These are phyloP conservation scores for Rhytidiadelphus loreus DNA, from an alignment of 225 moss, liverwort and hornwort genomes.

Conservation along the genomic window DNA sequence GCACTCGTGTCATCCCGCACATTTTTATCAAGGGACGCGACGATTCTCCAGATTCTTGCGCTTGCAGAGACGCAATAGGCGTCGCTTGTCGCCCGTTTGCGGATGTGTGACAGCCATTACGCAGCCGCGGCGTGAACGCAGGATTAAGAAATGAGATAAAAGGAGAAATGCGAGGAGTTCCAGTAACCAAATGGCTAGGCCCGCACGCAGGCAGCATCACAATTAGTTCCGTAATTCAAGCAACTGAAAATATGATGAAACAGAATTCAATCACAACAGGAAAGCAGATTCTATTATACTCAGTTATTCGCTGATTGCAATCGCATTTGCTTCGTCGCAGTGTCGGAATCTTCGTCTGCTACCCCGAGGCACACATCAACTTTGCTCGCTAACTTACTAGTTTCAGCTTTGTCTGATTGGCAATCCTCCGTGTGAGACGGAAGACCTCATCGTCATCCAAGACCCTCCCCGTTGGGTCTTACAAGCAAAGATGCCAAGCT, in stretches of 20 bases:
- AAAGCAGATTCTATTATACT: not conserved
- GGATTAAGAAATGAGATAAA: not conserved
- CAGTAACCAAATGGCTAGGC: not conserved
- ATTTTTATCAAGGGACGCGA: constrained; percentile 46
- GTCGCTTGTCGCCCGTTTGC: not conserved
- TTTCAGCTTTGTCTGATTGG: not conserved
- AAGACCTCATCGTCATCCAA: not conserved
- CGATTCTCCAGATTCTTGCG: not conserved
- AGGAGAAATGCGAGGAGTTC: not conserved
- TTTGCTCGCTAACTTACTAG: not conserved
- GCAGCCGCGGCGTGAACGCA: not conserved
- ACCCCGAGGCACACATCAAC: not conserved
- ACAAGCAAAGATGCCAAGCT: not conserved
- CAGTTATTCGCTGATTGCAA: not conserved
- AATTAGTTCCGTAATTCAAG: not conserved
- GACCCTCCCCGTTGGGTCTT: not conserved
- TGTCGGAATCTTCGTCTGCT: not conserved
- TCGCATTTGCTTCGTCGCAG: not conserved
- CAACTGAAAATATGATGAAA: not conserved
- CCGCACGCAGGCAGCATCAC: not conserved
- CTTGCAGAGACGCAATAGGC: not conserved
- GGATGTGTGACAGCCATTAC: not conserved
- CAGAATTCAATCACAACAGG: not conserved
- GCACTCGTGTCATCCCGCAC: constrained; percentile 71
- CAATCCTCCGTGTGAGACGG: not conserved